Percentiles rank a stretch among this genome's conserved stretches.
These are phyloP conservation scores for Rutstroemia sydowiana DNA, from an alignment of 2,329 filamentous ascomycete genomes.

Conservation along the genomic window DNA sequence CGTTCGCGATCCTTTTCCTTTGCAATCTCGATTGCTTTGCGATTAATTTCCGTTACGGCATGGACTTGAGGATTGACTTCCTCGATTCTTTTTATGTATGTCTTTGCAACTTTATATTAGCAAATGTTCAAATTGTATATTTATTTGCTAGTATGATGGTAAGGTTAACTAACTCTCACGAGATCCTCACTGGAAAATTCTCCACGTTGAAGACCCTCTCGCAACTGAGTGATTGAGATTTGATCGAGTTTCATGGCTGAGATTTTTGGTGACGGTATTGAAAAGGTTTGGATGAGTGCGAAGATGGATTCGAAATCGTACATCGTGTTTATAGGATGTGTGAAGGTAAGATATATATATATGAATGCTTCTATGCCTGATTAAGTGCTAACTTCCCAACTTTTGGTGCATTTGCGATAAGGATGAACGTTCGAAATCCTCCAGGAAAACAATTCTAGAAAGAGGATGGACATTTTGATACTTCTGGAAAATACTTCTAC, in stretches of 20 bases:
- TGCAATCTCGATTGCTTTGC: constrained; percentile 17
- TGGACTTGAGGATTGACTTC: neutral
- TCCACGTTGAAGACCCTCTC: neutral
- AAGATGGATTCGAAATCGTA: neutral
- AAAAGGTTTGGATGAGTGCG: neutral
- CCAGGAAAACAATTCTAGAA: no score
- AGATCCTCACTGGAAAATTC: constrained; percentile 6
- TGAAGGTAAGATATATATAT: no score
- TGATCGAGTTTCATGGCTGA: neutral
- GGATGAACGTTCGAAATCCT: no score
- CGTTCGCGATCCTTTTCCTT: constrained; percentile 15
- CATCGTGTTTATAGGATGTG: no score
- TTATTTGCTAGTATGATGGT: neutral
- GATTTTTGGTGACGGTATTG: neutral
- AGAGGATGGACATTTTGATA: no score
- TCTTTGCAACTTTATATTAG: neutral
- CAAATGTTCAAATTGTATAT: neutral
- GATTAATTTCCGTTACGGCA: constrained; percentile 17
- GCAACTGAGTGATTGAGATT: neutral
- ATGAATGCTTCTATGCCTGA: no score
- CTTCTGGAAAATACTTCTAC: no score
- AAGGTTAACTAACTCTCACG: neutral
- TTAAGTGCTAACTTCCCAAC: no score
- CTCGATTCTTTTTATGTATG: constrained; percentile 5
- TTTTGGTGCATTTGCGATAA: no score